Percentiles rank a stretch among this genome's conserved stretches.
Conservation (phyloP, 805 yeast genomes). For the Debaryomyces maramus region DNA sequence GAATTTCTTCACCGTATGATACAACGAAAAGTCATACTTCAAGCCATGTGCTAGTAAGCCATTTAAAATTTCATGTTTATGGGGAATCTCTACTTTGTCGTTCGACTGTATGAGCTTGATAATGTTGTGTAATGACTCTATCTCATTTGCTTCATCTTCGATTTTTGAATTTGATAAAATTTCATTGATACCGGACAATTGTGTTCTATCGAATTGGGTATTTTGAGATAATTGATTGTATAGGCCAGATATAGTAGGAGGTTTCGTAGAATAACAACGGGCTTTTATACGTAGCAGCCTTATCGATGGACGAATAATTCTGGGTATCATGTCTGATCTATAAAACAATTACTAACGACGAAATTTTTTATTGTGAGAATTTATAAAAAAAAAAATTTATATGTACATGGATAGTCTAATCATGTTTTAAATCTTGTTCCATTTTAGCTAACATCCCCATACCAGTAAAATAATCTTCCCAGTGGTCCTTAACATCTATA, state of each 20-base stretch:
- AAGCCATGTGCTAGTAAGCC: constrained; percentile 17
- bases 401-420: constrained; percentile 3
- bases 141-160: not conserved
- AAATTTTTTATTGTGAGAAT: not conserved
- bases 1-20: constrained; percentile 14
- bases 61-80: constrained; percentile 9
- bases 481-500: constrained; percentile 38
- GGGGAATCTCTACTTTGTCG: not conserved
- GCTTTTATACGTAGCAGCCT: not conserved
- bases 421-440: constrained; percentile 31
- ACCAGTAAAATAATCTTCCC: constrained; percentile 55
- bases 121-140: not conserved
- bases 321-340: not conserved
- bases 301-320: not conserved
- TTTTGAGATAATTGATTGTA: not conserved
- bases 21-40: constrained; percentile 20
- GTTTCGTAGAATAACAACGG: not conserved
- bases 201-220: not conserved
- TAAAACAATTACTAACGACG: not conserved
- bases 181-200: not conserved
- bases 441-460: constrained; percentile 50
- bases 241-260: not conserved
- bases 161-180: not conserved
- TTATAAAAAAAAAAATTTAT: not conserved
- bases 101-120: not conserved